Conservation (phyloP, 495 filamentous ascomycete genomes). For the Neurospora sp. region DNA sequence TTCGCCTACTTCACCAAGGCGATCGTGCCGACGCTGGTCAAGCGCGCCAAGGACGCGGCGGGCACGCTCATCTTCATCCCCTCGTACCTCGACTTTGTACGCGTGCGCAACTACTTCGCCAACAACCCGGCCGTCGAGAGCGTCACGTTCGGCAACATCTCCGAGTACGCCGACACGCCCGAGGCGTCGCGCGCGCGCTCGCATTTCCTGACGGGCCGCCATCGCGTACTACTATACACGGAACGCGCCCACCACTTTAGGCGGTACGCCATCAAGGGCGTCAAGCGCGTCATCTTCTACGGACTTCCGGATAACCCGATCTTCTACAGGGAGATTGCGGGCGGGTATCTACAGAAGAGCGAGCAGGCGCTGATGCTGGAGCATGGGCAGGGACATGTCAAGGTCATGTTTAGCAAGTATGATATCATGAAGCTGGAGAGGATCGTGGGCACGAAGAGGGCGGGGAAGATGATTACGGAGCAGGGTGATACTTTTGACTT, state of each 20-base stretch:
- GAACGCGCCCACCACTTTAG: conserved; percentile 92
- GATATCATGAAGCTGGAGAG: conserved; percentile 83
- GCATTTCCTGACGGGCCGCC: conserved; percentile 74
- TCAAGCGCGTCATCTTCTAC: conserved; percentile 74
- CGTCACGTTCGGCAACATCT: conserved; percentile 74
- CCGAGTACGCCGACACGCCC: conserved; percentile 69
- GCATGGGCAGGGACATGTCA: conserved; percentile 45
- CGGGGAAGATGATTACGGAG: conserved; percentile 64
- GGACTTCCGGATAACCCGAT: conserved; percentile 75
- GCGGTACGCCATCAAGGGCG: conserved; percentile 69
- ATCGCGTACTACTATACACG: conserved; percentile 79
- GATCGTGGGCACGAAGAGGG: conserved; percentile 69
- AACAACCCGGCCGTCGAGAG: conserved; percentile 55
- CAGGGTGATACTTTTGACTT: conserved; percentile 89
- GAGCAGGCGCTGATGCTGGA: conserved; percentile 43
- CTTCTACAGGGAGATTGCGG: conserved; percentile 85
- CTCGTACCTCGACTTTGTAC: conserved; percentile 87
- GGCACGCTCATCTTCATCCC: conserved; percentile 81
- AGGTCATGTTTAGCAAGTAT: conserved; percentile 75
- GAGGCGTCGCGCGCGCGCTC: conserved; percentile 75
- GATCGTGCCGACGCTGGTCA: conserved; percentile 60
- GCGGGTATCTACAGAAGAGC: conserved; percentile 51
- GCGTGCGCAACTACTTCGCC: conserved; percentile 82
- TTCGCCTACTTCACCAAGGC: conserved; percentile 84
- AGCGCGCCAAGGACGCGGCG: conserved; percentile 41